phyloP scores from a whole-genome alignment of 495 filamentous ascomycete genomes.

The Opeltia flavorubescens region DNA sequence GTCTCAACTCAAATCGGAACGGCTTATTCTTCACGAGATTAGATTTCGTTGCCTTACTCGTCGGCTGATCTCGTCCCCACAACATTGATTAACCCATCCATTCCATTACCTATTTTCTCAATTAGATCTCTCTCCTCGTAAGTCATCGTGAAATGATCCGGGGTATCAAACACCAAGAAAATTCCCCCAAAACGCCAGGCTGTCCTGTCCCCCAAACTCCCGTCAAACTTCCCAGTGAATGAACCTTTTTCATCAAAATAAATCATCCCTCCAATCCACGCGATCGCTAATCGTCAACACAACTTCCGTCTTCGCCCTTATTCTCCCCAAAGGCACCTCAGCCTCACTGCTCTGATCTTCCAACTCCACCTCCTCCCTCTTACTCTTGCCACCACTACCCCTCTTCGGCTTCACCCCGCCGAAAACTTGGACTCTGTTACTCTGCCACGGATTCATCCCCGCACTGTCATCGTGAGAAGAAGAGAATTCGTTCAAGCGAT shows the following conservation, averaged over 20 bases:
- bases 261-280: conserved; percentile 4
- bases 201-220: no score
- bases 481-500: background rate
- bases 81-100: no score
- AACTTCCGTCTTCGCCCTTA: conserved; percentile 5
- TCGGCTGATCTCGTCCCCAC: no score
- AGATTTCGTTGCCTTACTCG: no score
- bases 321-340: conserved; percentile 3
- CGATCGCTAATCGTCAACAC: conserved; percentile 4
- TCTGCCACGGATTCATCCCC: background rate
- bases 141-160: no score
- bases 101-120: no score
- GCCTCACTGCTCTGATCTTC: background rate
- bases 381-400: background rate
- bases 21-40: no score
- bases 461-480: background rate
- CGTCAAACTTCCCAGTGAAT: no score
- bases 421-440: background rate
- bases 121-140: no score
- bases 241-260: conserved; percentile 8
- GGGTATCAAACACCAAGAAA: no score
- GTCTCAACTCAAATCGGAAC: no score
- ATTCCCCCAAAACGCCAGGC: no score
- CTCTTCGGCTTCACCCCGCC: background rate
- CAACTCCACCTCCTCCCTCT: background rate